Evolutionary conservation across 768 basidiomycete species (phyloP).

Genomic region (Mycena sanguinolenta): DNA sequence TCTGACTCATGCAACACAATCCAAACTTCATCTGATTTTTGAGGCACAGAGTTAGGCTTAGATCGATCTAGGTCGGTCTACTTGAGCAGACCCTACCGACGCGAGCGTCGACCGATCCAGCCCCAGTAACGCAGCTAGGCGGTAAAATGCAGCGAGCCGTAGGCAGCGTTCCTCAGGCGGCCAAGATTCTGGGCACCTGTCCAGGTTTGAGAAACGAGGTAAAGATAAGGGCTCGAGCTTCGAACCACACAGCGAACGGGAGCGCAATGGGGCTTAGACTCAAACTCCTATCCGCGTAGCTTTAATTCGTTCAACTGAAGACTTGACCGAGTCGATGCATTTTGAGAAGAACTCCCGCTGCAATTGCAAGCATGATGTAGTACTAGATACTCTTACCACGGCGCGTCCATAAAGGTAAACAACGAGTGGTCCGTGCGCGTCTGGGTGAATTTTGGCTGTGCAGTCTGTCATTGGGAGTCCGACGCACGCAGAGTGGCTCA

Average conservation of each 20-base stretch:
- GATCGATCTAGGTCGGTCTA: too few relatives aligned
- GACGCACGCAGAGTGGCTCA: not conserved
- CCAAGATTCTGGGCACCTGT: not conserved
- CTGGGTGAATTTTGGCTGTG: slow-evolving; percentile 4
- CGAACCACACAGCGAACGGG: not conserved
- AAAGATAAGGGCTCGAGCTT: slow-evolving; percentile 2
- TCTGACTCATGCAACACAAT: too few relatives aligned
- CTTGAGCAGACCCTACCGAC: too few relatives aligned
- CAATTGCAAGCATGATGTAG: not conserved
- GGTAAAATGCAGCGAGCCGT: too few relatives aligned
- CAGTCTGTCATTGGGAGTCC: too few relatives aligned
- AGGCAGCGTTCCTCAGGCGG: too few relatives aligned
- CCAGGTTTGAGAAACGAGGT: not conserved
- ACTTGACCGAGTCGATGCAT: not conserved
- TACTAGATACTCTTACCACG: not conserved
- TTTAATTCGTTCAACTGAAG: too few relatives aligned
- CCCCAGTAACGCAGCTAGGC: too few relatives aligned
- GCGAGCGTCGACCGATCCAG: too few relatives aligned
- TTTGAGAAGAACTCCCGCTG: not conserved
- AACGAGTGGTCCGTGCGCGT: slow-evolving; percentile 29
- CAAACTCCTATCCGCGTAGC: not conserved
- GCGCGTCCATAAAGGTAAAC: slow-evolving; percentile 20
- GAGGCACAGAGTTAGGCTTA: too few relatives aligned
- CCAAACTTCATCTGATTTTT: too few relatives aligned
- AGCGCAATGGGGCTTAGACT: not conserved